Evolutionary conservation across 225 moss, liverwort and hornwort genomes (phyloP).

Genomic region (Thuidium tamariscinum): DNA sequence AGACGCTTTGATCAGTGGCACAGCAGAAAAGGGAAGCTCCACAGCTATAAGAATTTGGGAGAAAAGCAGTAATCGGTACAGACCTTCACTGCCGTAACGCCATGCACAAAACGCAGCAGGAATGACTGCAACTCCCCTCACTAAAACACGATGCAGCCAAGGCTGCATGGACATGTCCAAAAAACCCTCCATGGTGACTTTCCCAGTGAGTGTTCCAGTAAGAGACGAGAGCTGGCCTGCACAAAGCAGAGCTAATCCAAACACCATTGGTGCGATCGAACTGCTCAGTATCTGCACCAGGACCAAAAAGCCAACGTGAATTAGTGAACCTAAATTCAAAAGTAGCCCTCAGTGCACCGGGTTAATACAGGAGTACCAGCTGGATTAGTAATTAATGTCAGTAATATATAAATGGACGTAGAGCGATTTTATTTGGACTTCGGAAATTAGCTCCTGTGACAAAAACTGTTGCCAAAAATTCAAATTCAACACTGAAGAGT

Average conservation of each 20-base stretch:
- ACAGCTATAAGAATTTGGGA: conserved; percentile 70
- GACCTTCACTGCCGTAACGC: conserved; percentile 67
- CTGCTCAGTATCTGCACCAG: conserved; percentile 59
- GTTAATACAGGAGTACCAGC: not conserved
- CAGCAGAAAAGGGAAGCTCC: conserved; percentile 71
- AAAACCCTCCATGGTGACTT: conserved; percentile 61
- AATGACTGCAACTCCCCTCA: conserved; percentile 52
- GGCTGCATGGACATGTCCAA: conserved; percentile 49
- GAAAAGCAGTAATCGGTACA: conserved; percentile 60
- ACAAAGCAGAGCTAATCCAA: conserved; percentile 64
- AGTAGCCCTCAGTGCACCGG: not conserved
- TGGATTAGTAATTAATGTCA: not conserved
- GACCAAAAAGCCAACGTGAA: not conserved
- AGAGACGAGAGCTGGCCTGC: conserved; percentile 68
- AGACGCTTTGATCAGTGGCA: conserved; percentile 76
- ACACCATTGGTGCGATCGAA: conserved; percentile 52
- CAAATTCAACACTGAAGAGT: not conserved
- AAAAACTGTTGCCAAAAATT: too few relatives aligned
- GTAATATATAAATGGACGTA: not conserved
- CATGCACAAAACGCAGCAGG: conserved; percentile 58
- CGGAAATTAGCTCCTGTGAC: not conserved
- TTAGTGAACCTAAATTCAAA: not conserved
- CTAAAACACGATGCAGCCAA: conserved; percentile 60
- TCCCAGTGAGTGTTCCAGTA: conserved; percentile 65
- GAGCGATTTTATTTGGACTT: not conserved